Evolutionary conservation across 768 basidiomycete species (phyloP), one percentile per base, ranked within the genome.

Genomic region (Trametes gibbosa): DNA sequence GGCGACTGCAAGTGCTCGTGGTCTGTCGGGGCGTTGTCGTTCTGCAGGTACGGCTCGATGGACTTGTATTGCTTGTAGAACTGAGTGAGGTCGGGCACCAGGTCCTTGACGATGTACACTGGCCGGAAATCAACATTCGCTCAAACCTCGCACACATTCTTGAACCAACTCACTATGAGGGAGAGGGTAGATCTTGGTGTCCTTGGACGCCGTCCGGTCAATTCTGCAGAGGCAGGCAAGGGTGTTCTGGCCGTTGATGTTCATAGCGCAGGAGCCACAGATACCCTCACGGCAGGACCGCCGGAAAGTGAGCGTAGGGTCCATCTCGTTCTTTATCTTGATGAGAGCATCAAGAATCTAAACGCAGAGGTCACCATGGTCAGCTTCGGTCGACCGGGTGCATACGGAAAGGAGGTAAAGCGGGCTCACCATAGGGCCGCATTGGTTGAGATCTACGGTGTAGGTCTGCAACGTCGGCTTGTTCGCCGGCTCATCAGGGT

Each of bases 51-150:
- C 5, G 96, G 96, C 73, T 99, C 87, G 74, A 99, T 96, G 17
- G 95, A 95, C 77, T 98, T 98, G 90, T 99, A 98, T 73, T 99
- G 97, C 75, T 98, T 98, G 86, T 95, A 95, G 84, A 95, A 95
- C 63, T 85, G 85, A 10, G 90, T 91, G 65, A 91, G 78, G 77
- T 92, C 89, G 19, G 91, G 92, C 2, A 99, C 95, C 69, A 99
- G 87, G 76, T 99, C 97, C 80, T 98, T 98, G 75, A 98, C 94
- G 70, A 98, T 83, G 77, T 96, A 97, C 95, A 97, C 95, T 96
- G 72, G 5, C 8, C 2, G 48, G 14, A 13, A 7, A n/a, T 34
- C 19, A 21, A 17, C 41, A 50, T 29, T 24, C 19, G 23, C 2
- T 16, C n/a, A n/a, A n/a, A 19, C 1, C 40, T 16, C 17, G 5